phyloP scores from a whole-genome alignment of 208 protist species.

The Histomonas meleagridis region DNA sequence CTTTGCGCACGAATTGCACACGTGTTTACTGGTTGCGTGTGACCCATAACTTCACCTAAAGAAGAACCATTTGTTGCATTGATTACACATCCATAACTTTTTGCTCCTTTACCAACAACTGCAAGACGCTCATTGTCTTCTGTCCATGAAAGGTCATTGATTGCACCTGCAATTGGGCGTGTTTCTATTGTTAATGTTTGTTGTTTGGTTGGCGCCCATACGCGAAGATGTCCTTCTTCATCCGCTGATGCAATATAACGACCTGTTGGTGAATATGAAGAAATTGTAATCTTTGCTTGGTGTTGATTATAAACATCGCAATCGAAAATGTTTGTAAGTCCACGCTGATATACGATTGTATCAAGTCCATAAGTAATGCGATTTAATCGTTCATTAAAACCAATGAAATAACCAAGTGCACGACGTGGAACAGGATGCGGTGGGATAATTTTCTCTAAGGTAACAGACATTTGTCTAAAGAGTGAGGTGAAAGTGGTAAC shows the following conservation, averaged over 20 bases:
- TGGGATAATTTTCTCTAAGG: not conserved
- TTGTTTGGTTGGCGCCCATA: constrained; percentile 26
- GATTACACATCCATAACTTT: not conserved
- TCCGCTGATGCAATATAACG: constrained; percentile 1
- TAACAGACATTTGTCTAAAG: constrained; percentile 8
- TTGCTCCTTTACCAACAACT: not conserved
- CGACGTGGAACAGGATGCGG: constrained; percentile 21
- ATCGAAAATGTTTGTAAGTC: not conserved
- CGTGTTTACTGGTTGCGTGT: not conserved
- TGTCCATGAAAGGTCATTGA: constrained; percentile 24
- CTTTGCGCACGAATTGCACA: not conserved
- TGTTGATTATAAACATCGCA: not conserved
- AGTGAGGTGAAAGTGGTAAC: too few species aligned
- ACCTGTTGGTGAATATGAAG: not conserved
- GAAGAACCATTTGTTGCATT: not conserved
- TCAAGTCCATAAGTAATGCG: not conserved
- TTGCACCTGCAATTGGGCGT: constrained; percentile 5
- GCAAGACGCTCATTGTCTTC: constrained; percentile 30
- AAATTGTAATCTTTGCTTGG: not conserved
- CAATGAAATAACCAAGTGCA: not conserved
- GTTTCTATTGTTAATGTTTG: not conserved
- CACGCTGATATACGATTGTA: not conserved
- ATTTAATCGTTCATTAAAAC: not conserved
- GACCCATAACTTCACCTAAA: constrained; percentile 10
- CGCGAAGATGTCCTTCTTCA: not conserved